phyloP scores from a whole-genome alignment of 129 eudicot genomes.

The Chrysanthemum makinoi region DNA sequence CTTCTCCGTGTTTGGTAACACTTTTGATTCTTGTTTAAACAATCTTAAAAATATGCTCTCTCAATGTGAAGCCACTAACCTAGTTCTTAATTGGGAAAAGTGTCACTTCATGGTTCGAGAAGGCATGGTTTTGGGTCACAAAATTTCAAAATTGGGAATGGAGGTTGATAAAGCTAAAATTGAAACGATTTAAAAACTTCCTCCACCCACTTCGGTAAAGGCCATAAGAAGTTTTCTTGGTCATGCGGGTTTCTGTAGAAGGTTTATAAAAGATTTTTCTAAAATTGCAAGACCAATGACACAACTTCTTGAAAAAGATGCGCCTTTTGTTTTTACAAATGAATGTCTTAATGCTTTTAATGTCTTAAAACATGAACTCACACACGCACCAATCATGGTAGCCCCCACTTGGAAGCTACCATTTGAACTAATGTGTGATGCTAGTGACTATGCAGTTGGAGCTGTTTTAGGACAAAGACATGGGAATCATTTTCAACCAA shows the following conservation, averaged over 20 bases:
- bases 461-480: no score
- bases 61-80: background rate
- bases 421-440: no score
- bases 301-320: background rate
- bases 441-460: no score
- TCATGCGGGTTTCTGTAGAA: background rate
- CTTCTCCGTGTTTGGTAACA: background rate
- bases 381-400: no score
- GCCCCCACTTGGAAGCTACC: no score
- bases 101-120: background rate
- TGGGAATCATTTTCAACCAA: no score
- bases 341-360: background rate
- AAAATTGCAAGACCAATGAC: background rate
- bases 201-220: background rate
- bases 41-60: background rate
- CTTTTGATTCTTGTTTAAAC: background rate
- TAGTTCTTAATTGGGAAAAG: background rate
- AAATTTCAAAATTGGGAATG: background rate
- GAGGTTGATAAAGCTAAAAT: background rate
- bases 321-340: background rate
- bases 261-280: background rate
- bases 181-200: background rate
- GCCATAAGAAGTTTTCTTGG: background rate
- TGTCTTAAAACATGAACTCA: no score
- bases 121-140: background rate